Evolutionary conservation across 169 alveolate species (phyloP), one percentile per base, ranked within the genome.

Genomic region (Cryptosporidium sp.): DNA sequence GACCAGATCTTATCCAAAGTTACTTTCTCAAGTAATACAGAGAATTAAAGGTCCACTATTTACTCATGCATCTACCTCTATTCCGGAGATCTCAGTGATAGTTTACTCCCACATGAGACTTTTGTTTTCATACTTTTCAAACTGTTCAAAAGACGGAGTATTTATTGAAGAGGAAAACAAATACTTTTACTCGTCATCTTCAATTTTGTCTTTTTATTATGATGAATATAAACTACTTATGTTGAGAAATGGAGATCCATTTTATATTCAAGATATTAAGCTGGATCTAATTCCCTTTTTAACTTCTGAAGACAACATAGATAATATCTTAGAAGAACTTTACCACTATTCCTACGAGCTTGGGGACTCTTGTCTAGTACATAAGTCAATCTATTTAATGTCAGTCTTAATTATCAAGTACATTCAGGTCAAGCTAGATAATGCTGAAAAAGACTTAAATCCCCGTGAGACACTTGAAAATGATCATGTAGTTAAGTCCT

Each of bases 161-260:
- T 18, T 26, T n/a, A 5, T 62, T 0, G 35, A 69, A 29, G 75
- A 35, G 10, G 29, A 21, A 37, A 80, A 31, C 51, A 43, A 45
- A 43, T 16, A 12, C 23, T 62, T 62, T 35, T 62, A 65, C 33
- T 59, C 73, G 8, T 16, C 59, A 33, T 23, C 45, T 21, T 26
- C 52, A n/a, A 65, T 80, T 1, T 31, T 80, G 8, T 62, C 29
- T 9, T 39, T 39, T 26, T 80, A 45, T 65, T 69, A 62, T 37
- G 94, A 91, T 65, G 95, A 96, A 65, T 94, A 84, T 74, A 94
- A 93, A 74, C 92, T 92, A 21, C 94, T 96, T 65, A 94, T 93
- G 85, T 87, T 93, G 52, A 91, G 96, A 26, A 92, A 92, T 85
- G 96, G 94, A 85, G 98, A 96, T 65, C 97, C 96, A 4, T 69